Conservation (phyloP, 176 grass and related monocot species). For the Ensete ventricosum region DNA sequence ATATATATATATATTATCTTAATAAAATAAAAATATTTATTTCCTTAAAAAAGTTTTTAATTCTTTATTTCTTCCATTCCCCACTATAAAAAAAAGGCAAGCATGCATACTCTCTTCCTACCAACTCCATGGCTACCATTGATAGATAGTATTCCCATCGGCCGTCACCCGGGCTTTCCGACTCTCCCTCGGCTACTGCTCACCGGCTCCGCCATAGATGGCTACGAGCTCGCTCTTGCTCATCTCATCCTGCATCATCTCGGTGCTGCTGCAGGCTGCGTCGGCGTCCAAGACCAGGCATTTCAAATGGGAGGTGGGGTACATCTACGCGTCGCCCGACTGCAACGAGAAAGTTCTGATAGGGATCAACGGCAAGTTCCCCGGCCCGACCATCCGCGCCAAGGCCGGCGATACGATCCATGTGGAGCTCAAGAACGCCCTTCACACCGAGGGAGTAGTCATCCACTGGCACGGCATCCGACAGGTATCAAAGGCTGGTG, state of each 20-base stretch:
- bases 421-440: slow-evolving; percentile 57
- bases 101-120: too few relatives aligned
- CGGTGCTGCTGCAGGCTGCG: neutral
- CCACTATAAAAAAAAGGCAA: too few relatives aligned
- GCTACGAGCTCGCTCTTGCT: neutral
- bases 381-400: slow-evolving; percentile 55
- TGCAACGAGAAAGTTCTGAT: slow-evolving; percentile 62
- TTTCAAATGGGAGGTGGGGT: slow-evolving; percentile 66
- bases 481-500: slow-evolving; percentile 31
- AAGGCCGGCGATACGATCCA: slow-evolving; percentile 55
- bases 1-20: too few relatives aligned
- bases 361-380: slow-evolving; percentile 74
- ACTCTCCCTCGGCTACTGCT: too few relatives aligned
- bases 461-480: slow-evolving; percentile 90
- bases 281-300: slow-evolving; percentile 30
- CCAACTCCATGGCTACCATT: too few relatives aligned
- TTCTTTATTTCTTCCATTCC: too few relatives aligned
- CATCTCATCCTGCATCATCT: neutral
- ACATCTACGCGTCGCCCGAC: slow-evolving; percentile 72
- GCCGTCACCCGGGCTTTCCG: too few relatives aligned
- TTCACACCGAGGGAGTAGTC: slow-evolving; percentile 73
- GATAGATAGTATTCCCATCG: too few relatives aligned
- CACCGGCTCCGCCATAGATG: neutral
- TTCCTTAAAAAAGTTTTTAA: too few relatives aligned
- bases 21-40: too few relatives aligned